Evolutionary conservation across 2,329 filamentous ascomycete species (phyloP).

Genomic region (Penicillium sp.): DNA sequence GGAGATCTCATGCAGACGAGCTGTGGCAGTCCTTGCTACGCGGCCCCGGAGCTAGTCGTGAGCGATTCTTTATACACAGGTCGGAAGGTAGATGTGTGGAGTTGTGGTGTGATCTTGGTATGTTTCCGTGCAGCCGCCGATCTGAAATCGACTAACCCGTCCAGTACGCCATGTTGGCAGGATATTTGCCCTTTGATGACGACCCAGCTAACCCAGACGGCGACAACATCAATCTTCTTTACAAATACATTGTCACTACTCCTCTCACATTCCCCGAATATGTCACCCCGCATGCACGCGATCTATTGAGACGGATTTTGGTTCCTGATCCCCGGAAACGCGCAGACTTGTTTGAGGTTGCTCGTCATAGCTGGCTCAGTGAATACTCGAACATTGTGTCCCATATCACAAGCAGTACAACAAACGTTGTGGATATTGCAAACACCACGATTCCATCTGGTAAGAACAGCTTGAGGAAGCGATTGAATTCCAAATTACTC

Average conservation of each 20-base stretch:
- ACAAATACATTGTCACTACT: slow-evolving; percentile 98
- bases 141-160: not conserved
- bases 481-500: not conserved
- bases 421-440: slow-evolving; percentile 77
- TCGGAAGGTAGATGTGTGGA: slow-evolving; percentile 98
- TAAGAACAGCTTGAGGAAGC: slow-evolving; percentile 35
- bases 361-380: slow-evolving; percentile 94
- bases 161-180: slow-evolving; percentile 97
- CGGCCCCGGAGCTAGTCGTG: slow-evolving; percentile 92
- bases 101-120: slow-evolving; percentile 96
- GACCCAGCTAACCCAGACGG: slow-evolving; percentile 97
- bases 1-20: slow-evolving; percentile 99
- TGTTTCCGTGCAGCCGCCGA: slow-evolving; percentile 32
- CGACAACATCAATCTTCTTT: slow-evolving; percentile 97
- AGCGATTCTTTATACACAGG: slow-evolving; percentile 97
- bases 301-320: slow-evolving; percentile 85
- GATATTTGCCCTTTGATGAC: slow-evolving; percentile 95
- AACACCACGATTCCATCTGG: slow-evolving; percentile 66
- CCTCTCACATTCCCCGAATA: slow-evolving; percentile 98
- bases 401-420: slow-evolving; percentile 94
- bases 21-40: slow-evolving; percentile 96
- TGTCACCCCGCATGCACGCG: slow-evolving; percentile 91
- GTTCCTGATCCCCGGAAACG: slow-evolving; percentile 93
- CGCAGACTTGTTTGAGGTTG: slow-evolving; percentile 94
- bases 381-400: slow-evolving; percentile 96